Percentiles rank a stretch among this genome's conserved stretches.
Conservation (phyloP, 768 basidiomycete genomes). For the Mycena leptocephala region DNA sequence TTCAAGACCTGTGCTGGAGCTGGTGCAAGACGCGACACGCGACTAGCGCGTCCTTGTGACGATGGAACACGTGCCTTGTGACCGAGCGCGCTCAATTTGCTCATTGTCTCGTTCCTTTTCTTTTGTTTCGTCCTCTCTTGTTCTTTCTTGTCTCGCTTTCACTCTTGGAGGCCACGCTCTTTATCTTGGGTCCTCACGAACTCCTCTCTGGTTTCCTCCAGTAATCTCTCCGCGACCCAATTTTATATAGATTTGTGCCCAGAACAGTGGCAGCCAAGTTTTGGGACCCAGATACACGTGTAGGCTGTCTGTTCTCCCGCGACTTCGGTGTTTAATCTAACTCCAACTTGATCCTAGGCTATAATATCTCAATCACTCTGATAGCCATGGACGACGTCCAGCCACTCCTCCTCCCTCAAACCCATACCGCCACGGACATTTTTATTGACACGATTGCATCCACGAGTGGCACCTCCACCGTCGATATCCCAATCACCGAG, state of each 20-base stretch:
- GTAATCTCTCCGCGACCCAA: neutral
- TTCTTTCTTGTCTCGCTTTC: neutral
- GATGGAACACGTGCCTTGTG: neutral
- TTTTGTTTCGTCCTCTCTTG: neutral
- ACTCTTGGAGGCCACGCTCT: neutral
- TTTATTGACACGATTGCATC: neutral
- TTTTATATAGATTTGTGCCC: neutral
- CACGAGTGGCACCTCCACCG: neutral
- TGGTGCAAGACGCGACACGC: too few species aligned
- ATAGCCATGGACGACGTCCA: constrained; percentile 5
- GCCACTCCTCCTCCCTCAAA: neutral
- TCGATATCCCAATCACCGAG: neutral
- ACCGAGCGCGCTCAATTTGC: neutral
- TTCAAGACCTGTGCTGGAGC: too few species aligned
- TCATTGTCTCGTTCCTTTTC: neutral
- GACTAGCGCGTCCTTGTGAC: too few species aligned
- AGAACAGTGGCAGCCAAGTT: neutral
- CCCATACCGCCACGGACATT: neutral
- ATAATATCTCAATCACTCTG: neutral
- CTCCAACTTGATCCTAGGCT: neutral
- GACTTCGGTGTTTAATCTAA: neutral
- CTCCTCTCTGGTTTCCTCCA: neutral
- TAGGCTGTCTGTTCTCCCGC: neutral
- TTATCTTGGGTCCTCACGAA: neutral
- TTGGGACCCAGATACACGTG: neutral